phyloP scores from a whole-genome alignment of 106 monocot genomes.

The Allium cepa region DNA sequence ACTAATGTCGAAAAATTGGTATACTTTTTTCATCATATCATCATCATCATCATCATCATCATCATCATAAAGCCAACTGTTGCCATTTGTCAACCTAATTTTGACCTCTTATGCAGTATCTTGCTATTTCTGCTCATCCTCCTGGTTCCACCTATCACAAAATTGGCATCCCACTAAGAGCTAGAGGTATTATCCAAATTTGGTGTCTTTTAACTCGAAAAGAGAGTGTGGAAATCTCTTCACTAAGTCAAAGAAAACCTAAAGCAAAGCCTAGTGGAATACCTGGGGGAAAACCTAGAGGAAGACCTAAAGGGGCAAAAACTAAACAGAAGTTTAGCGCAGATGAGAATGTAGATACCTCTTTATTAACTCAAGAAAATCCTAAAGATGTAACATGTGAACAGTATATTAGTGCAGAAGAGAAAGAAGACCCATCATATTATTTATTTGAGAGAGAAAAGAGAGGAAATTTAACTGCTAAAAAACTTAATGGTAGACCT shows the following conservation, averaged over 20 bases:
- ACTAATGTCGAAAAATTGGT: no score
- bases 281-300: slow-evolving; percentile 14
- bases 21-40: no score
- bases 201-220: slow-evolving; percentile 59
- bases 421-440: not conserved
- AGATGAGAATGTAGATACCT: not conserved
- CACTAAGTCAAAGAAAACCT: slow-evolving; percentile 1
- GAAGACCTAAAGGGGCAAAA: not conserved
- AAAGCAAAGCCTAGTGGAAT: slow-evolving; percentile 11
- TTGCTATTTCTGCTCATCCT: slow-evolving; percentile 89
- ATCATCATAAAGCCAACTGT: no score
- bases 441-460: not conserved
- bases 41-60: no score
- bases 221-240: slow-evolving; percentile 20
- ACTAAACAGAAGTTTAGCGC: not conserved
- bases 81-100: not conserved
- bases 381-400: slow-evolving; percentile 6
- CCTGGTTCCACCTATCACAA: slow-evolving; percentile 76
- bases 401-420: not conserved
- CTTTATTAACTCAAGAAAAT: slow-evolving; percentile 11
- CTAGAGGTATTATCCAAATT: slow-evolving; percentile 84
- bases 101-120: slow-evolving; percentile 43
- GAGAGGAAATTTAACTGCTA: not conserved
- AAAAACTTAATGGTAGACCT: slow-evolving; percentile 17
- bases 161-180: slow-evolving; percentile 55